phyloP scores from a whole-genome alignment of 164 flowering plant genomes.

The Hamamelis virginiana region DNA sequence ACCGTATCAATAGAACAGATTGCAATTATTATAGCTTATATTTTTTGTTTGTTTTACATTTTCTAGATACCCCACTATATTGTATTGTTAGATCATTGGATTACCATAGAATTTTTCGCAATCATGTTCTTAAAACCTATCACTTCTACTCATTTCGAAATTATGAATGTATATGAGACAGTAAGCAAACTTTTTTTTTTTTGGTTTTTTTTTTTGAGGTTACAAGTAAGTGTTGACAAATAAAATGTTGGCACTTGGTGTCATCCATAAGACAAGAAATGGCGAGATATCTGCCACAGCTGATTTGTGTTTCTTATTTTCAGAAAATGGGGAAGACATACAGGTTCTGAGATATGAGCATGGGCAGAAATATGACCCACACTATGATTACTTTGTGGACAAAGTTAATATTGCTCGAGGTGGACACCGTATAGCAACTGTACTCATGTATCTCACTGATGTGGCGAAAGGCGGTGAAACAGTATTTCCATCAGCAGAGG shows the following conservation, averaged over 20 bases:
- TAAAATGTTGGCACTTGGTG: neutral
- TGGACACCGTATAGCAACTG: slow-evolving; percentile 89
- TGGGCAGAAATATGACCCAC: slow-evolving; percentile 94
- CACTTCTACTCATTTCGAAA: neutral
- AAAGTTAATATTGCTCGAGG: slow-evolving; percentile 90
- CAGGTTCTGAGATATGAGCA: slow-evolving; percentile 88
- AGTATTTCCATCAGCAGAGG: slow-evolving; percentile 92
- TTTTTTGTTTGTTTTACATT: too few relatives aligned
- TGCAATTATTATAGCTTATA: too few relatives aligned
- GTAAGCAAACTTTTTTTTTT: neutral
- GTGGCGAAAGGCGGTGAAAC: slow-evolving; percentile 96
- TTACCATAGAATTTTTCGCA: neutral
- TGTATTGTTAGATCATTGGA: neutral
- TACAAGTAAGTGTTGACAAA: neutral
- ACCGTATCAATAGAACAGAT: too few relatives aligned
- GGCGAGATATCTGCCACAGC: neutral
- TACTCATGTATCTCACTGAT: slow-evolving; percentile 90
- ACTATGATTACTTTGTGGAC: slow-evolving; percentile 84
- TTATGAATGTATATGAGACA: neutral
- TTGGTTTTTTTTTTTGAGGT: neutral
- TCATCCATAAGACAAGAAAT: neutral
- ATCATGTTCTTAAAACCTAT: neutral
- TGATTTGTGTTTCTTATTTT: slow-evolving; percentile 13
- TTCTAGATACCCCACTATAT: too few relatives aligned
- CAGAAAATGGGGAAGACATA: slow-evolving; percentile 97